Evolutionary conservation across 2,329 filamentous ascomycete genomes (phyloP).

Genomic region (Atkinsonella texensis): DNA sequence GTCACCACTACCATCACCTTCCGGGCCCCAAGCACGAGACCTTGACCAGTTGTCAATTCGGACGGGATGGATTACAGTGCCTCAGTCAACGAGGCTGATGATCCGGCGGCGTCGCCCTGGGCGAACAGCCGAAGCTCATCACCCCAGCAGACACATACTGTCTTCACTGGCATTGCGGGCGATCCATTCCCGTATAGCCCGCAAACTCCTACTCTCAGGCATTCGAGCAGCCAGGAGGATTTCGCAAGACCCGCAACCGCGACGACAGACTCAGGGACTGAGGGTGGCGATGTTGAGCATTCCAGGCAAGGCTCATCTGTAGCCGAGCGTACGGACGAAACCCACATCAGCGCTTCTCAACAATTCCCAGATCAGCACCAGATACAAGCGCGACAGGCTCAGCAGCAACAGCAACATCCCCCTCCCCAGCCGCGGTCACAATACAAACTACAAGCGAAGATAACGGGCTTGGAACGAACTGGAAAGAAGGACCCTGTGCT

Average conservation of each 20-base stretch:
- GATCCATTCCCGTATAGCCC: conserved; percentile 34
- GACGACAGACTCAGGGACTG: conserved; percentile 32
- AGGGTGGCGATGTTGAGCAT: conserved; percentile 23
- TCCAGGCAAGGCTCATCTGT: conserved; percentile 13
- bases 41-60: background rate
- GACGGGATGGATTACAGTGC: conserved; percentile 46
- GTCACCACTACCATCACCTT: background rate
- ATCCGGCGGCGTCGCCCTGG: conserved; percentile 43
- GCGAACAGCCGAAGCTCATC: conserved; percentile 40
- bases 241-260: conserved; percentile 36
- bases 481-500: conserved; percentile 93
- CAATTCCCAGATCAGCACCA: conserved; percentile 7
- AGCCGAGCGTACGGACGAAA: conserved; percentile 9
- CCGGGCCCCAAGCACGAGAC: background rate
- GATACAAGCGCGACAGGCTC: conserved; percentile 21
- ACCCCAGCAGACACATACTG: conserved; percentile 32
- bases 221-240: conserved; percentile 25
- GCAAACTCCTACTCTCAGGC: conserved; percentile 28
- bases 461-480: conserved; percentile 82
- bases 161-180: conserved; percentile 28
- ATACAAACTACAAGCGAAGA: conserved; percentile 86
- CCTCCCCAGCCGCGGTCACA: conserved; percentile 51
- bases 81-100: conserved; percentile 41
- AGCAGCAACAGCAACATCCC: conserved; percentile 35
- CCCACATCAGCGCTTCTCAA: conserved; percentile 8